phyloP scores from a whole-genome alignment of 148 eudicot genomes.

The Polygonum maritimum region DNA sequence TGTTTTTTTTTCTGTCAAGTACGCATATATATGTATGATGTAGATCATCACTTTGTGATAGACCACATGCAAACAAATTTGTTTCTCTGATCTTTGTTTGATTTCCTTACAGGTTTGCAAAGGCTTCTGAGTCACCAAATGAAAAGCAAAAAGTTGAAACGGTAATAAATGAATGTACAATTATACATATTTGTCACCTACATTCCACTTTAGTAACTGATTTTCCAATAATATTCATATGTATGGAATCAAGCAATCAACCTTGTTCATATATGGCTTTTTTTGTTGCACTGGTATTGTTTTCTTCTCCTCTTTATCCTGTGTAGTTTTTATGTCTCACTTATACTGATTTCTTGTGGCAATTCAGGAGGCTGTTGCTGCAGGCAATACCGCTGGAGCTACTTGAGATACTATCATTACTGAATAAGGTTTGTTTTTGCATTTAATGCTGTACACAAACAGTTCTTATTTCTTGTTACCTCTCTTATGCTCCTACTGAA shows the following conservation, averaged over 20 bases:
- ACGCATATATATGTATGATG: neutral
- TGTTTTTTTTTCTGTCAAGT: no score
- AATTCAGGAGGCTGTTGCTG: conserved; percentile 1
- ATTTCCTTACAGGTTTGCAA: neutral
- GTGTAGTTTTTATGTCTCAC: neutral
- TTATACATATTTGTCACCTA: neutral
- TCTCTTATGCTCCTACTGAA: neutral
- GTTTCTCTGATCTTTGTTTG: neutral
- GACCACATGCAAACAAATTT: neutral
- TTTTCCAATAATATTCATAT: neutral
- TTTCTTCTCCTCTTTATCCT: neutral
- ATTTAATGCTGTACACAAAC: neutral
- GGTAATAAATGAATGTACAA: neutral
- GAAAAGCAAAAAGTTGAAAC: neutral
- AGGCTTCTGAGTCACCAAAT: neutral
- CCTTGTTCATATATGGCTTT: neutral
- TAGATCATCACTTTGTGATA: neutral
- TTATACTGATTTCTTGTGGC: neutral
- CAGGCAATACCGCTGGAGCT: conserved; percentile 3
- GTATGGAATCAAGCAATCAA: neutral
- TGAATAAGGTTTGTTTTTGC: conserved; percentile 8
- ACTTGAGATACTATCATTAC: neutral
- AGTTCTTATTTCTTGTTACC: neutral
- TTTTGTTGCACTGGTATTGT: neutral
- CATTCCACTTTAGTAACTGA: neutral